Percentiles rank a stretch among this genome's conserved stretches.
These are phyloP conservation scores for Termitomyces sp. DNA, from an alignment of 1,284 basidiomycete genomes.

Conservation along the genomic window DNA sequence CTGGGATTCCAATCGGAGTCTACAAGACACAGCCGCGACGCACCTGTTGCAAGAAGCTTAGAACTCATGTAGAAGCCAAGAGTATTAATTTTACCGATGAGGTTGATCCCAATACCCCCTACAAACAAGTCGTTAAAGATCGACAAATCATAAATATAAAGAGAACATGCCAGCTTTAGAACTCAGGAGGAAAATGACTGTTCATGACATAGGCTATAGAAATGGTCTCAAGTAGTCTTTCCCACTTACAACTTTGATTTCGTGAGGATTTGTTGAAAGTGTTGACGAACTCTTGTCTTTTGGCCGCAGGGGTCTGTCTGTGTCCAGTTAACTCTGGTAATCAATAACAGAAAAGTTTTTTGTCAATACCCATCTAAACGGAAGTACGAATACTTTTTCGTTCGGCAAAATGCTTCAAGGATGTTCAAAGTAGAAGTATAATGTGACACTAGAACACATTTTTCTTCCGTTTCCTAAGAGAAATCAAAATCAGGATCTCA, in stretches of 20 bases:
- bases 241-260: conserved; percentile 57
- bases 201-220: not conserved
- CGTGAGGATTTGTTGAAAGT: conserved; percentile 75
- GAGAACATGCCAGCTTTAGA: conserved; percentile 74
- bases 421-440: conserved; percentile 91
- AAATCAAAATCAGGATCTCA: not conserved
- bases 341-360: conserved; percentile 14
- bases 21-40: conserved; percentile 76
- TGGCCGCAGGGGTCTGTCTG: conserved; percentile 70
- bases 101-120: conserved; percentile 90
- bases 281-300: conserved; percentile 82
- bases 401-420: conserved; percentile 81
- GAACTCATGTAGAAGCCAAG: not conserved
- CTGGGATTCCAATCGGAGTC: conserved; percentile 98
- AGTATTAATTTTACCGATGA: conserved; percentile 49
- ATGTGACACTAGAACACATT: conserved; percentile 89
- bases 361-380: conserved; percentile 80
- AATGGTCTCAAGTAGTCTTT: not conserved
- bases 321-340: conserved; percentile 3
- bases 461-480: conserved; percentile 71
- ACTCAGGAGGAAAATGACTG: conserved; percentile 89
- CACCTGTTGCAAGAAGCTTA: conserved; percentile 41
- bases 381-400: conserved; percentile 71
- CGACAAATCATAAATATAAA: not conserved
- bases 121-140: not conserved